Base-by-base conservation (phyloP, 2,329 filamentous ascomycete species). In the Leptodontidium sp. region DNA sequence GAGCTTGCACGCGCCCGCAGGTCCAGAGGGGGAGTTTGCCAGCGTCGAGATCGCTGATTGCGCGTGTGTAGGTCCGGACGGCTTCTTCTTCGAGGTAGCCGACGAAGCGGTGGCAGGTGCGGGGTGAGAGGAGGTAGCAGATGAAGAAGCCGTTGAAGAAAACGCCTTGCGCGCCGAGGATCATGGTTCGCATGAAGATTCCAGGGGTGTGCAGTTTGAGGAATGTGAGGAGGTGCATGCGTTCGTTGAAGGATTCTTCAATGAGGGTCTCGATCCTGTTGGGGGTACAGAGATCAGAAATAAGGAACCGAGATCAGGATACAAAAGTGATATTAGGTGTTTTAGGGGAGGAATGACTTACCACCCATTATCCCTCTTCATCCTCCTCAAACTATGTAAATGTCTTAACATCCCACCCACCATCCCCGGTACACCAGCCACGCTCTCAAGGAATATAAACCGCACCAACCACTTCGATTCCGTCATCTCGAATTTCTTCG, bases 11-110 rank as follows among this genome's bases (percentile, higher is more conserved):
- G 7, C 89, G 52, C 15, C 52, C 52, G 14, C 26, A 86, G 1
- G 70, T 71, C 94, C 96, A 98, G 74, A 89, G 88, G 0, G 94
- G 93, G 17, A 98, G 83, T 68, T 88, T 87, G 17, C 95, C 95
- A 2, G 87, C 85, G 68, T 98, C 94, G 29, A 99, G 87, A 77
- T 98, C 96, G 73, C 89, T 84, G 75, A 98, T 91, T 70, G 93
- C 93, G 61, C 94, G 90, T 0, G 93, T 96, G 83, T 99, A 99
- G 0, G 96, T 98, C 78, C 97, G 87, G 1, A 98, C 95, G 9
- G 96, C 96, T 81, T 99, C 95, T 80, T 98, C 96, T 81, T 99
- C 96, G 17, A 98, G 88, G 76, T 98, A 98, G 1, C 94, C 96
- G 66, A 98, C 94, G 80, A 99, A 98, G 58, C 96, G 91, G 81